These are phyloP conservation scores for Xylaria curta DNA, from an alignment of 495 filamentous ascomycete genomes.

Conservation along the genomic window DNA sequence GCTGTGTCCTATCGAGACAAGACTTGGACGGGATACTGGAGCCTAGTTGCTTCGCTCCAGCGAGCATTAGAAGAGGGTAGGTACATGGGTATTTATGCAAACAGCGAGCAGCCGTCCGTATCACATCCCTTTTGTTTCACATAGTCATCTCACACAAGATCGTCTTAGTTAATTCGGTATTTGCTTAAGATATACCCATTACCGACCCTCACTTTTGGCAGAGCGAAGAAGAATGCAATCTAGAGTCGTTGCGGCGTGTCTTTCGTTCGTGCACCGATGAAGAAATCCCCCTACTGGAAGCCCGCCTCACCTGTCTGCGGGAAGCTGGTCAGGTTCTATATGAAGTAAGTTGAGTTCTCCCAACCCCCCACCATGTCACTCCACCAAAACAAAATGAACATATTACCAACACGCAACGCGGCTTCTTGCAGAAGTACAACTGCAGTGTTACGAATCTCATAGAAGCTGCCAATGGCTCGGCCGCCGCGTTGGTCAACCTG, in stretches of 20 bases:
- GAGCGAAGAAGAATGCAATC: constrained; percentile 75
- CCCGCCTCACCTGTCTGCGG: constrained; percentile 78
- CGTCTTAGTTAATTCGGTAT: constrained; percentile 31
- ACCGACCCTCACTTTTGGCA: constrained; percentile 89
- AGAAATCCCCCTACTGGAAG: constrained; percentile 81
- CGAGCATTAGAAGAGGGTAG: constrained; percentile 88
- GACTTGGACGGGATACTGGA: constrained; percentile 94
- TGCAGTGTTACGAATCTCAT: constrained; percentile 78
- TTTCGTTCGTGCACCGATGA: constrained; percentile 88
- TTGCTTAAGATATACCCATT: constrained; percentile 76
- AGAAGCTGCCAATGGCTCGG: constrained; percentile 75
- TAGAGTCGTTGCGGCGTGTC: constrained; percentile 74
- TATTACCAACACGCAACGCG: constrained; percentile 37
- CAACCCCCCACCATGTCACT: constrained; percentile 25
- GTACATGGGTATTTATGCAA: constrained; percentile 30
- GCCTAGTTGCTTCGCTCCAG: constrained; percentile 83
- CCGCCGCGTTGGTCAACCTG: constrained; percentile 81
- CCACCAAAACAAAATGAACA: constrained; percentile 30
- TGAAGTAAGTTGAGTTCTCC: constrained; percentile 63
- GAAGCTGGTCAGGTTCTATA: constrained; percentile 86
- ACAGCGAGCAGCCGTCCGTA: constrained; percentile 16
- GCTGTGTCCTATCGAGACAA: constrained; percentile 78
- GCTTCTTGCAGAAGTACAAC: constrained; percentile 71
- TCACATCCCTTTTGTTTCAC: constrained; percentile 25
- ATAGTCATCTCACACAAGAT: constrained; percentile 21